phyloP scores from a whole-genome alignment of 2,329 filamentous ascomycete species.

The Ceratocystis cubensis region DNA sequence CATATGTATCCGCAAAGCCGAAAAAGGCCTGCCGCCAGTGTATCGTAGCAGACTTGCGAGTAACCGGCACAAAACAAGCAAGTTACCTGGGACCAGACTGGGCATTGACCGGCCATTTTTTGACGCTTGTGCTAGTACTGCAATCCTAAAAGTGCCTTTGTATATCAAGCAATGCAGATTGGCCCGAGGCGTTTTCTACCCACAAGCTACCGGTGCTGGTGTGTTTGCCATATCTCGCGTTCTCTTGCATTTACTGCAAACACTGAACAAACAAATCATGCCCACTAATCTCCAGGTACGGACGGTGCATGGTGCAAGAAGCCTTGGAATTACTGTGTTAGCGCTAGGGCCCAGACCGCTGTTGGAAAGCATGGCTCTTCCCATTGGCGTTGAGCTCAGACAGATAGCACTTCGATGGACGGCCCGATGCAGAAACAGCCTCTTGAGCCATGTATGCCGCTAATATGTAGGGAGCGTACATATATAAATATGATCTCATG shows the following conservation, averaged over 20 bases:
- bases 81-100: not conserved
- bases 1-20: not conserved
- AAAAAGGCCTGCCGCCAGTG: slow-evolving; percentile 4
- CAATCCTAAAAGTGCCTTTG: not conserved
- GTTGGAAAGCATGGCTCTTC: not conserved
- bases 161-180: not conserved
- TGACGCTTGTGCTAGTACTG: not conserved
- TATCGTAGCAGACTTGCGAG: slow-evolving; percentile 7
- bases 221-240: not conserved
- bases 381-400: not conserved
- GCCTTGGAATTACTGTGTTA: not conserved
- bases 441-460: not conserved
- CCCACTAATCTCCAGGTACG: not conserved
- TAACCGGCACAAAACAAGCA: not conserved
- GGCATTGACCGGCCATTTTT: not conserved
- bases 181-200: not conserved
- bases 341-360: not conserved
- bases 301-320: not conserved
- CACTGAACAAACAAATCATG: not conserved
- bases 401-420: not conserved
- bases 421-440: slow-evolving; percentile 4
- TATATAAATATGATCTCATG: not conserved
- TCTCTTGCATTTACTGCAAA: not conserved
- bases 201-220: not conserved
- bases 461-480: not conserved